These are phyloP conservation scores for Suhomyces terraborum DNA, from an alignment of 1,139 yeast species.

Conservation along the genomic window DNA sequence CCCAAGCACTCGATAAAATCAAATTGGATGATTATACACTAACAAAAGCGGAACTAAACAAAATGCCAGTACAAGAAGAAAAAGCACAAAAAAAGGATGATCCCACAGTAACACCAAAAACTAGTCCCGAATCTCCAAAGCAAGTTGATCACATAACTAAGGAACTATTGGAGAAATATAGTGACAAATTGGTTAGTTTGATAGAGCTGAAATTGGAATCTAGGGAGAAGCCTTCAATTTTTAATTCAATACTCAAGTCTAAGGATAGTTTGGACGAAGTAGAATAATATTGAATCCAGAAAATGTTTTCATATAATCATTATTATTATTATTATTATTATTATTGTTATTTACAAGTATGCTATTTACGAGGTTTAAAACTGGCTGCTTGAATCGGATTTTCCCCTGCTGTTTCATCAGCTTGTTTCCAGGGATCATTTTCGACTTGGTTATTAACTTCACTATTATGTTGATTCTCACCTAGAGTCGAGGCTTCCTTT, in stretches of 20 bases:
- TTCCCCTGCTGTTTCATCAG: constrained; percentile 32
- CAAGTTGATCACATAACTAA: not conserved
- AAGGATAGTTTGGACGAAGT: constrained; percentile 1
- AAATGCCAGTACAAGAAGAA: not conserved
- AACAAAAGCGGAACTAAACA: not conserved
- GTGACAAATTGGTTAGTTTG: constrained; percentile 32
- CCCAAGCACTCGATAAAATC: not conserved
- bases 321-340: too few relatives aligned
- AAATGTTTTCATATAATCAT: not conserved
- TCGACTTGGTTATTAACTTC: constrained; percentile 2
- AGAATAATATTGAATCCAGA: not conserved
- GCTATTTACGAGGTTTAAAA: constrained; percentile 33
- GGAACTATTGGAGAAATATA: constrained; percentile 32
- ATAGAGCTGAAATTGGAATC: constrained; percentile 23
- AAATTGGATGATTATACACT: not conserved
- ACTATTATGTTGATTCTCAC: too few relatives aligned
- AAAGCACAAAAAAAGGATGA: not conserved
- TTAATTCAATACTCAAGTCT: constrained; percentile 2
- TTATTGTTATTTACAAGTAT: constrained; percentile 7
- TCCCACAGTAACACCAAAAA: not conserved
- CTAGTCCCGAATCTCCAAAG: not conserved
- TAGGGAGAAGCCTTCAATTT: constrained; percentile 3
- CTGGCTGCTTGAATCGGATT: constrained; percentile 40
- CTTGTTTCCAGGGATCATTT: constrained; percentile 41
- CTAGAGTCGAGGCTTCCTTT: not conserved